Base-by-base conservation (phyloP, 2,329 filamentous ascomycete species). In the Venturia asperata region DNA sequence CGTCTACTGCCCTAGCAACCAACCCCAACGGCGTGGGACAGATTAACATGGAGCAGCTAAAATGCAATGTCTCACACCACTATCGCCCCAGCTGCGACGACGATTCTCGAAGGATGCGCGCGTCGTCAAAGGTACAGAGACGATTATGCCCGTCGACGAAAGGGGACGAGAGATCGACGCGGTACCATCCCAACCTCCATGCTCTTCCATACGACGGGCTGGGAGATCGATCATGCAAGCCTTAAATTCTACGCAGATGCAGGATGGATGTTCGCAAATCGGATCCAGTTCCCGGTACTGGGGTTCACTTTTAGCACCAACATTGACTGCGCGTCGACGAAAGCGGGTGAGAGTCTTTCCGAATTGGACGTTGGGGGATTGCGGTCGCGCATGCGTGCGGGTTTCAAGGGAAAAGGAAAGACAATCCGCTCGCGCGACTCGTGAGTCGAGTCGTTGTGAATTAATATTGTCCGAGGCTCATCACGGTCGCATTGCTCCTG, bases 171-270 rank as follows among this genome's bases (percentile, higher is more conserved):
- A n/a, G 52, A 58, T 58, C 52, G 52, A n/a, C 52, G 19, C 17
- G 52, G 27, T 11, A 58, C 9, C 11, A 34, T 34, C 15, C 52
- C 6, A 58, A n/a, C 19, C 4, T 9, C 52, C 11, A 58, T 58
- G 3, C 13, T 2, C 30, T 10, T 5, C 15, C 30, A 52, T 52
- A 24, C n/a, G 52, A 58, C 52, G 52, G 30, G 27, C 30, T 27
- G 21, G 47, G 15, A 24, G 47, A 52, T 52, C 52, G 52, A 58
- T 58, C 30, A 27, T 58, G 52, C 52, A 52, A 7, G 52, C 52
- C 37, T 10, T 24, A 17, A 58, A 58, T 19, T 58, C 30, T 58
- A 37, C 52, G 52, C 52, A 58, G 30, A 58, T 58, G 52, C 52
- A 58, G 19, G 52, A 37, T 19, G 4, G 2, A 10, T 37, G 4